phyloP scores from a whole-genome alignment of 2,329 filamentous ascomycete species.

The Penicillium corylophilum region DNA sequence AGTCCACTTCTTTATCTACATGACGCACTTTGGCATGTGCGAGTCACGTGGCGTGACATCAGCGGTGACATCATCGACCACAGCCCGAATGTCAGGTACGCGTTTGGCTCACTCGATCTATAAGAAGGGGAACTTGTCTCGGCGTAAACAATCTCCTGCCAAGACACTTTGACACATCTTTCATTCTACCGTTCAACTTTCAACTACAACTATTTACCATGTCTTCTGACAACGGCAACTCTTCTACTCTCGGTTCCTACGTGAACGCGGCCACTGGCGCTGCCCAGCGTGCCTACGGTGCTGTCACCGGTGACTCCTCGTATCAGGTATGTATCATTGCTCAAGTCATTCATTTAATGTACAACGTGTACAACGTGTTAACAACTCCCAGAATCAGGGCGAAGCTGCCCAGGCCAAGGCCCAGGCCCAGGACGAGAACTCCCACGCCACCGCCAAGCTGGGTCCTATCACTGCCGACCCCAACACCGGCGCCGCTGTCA shows the following conservation, averaged over 20 bases:
- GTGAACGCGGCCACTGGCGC: slow-evolving; percentile 71
- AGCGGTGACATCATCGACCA: slow-evolving; percentile 21
- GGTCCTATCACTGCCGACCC: slow-evolving; percentile 67
- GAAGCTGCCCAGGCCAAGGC: slow-evolving; percentile 62
- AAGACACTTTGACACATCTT: not conserved
- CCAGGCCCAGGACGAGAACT: slow-evolving; percentile 66
- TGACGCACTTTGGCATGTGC: slow-evolving; percentile 11
- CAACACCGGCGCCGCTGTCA: slow-evolving; percentile 66
- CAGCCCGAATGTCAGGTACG: not conserved
- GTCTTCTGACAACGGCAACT: slow-evolving; percentile 31
- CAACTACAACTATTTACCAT: slow-evolving; percentile 18
- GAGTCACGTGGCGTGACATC: slow-evolving; percentile 24
- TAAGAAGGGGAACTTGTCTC: not conserved
- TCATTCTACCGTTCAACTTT: not conserved
- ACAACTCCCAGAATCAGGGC: slow-evolving; percentile 62
- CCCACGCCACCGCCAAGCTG: slow-evolving; percentile 71
- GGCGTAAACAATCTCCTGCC: not conserved
- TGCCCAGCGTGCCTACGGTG: slow-evolving; percentile 70
- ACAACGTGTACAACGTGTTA: slow-evolving; percentile 17
- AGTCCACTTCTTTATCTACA: slow-evolving; percentile 2
- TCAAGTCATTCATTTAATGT: not conserved
- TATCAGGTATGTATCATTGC: slow-evolving; percentile 55
- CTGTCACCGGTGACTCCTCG: slow-evolving; percentile 67
- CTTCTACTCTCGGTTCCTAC: slow-evolving; percentile 78
- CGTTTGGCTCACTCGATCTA: not conserved